Evolutionary conservation across 768 basidiomycete species (phyloP).

Genomic region (Termitomyces sp.): DNA sequence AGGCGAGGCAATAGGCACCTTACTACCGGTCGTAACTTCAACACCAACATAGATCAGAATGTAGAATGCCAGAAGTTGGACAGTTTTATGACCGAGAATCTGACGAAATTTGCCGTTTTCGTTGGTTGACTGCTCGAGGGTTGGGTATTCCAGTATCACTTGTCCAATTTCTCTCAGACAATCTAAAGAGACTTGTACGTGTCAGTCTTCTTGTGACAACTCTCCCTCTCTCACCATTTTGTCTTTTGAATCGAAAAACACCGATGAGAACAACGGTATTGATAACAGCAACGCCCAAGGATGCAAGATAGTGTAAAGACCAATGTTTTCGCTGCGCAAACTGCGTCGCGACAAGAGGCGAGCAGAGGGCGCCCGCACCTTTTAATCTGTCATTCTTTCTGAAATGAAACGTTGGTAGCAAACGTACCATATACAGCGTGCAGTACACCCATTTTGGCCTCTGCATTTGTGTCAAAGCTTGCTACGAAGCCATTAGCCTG

Average conservation of each 20-base stretch:
- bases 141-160: constrained; percentile 22
- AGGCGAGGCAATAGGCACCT: background rate
- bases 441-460: constrained; percentile 63
- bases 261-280: constrained; percentile 46
- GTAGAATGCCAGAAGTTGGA: constrained; percentile 61
- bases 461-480: constrained; percentile 45
- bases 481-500: constrained; percentile 71
- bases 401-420: background rate
- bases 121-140: constrained; percentile 12
- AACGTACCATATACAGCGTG: constrained; percentile 56
- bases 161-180: constrained; percentile 46
- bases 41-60: constrained; percentile 65
- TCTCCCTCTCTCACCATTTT: constrained; percentile 48
- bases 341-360: constrained; percentile 79
- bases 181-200: constrained; percentile 25
- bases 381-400: background rate
- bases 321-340: constrained; percentile 62
- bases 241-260: constrained; percentile 65
- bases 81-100: constrained; percentile 44
- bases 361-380: constrained; percentile 61
- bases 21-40: constrained; percentile 55
- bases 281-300: constrained; percentile 56
- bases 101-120: constrained; percentile 34
- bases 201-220: background rate
- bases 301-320: constrained; percentile 75